Evolutionary conservation across 1,139 yeast genomes (phyloP), one percentile per base, ranked within the genome.

Genomic region (Suhomyces panamericanus): DNA sequence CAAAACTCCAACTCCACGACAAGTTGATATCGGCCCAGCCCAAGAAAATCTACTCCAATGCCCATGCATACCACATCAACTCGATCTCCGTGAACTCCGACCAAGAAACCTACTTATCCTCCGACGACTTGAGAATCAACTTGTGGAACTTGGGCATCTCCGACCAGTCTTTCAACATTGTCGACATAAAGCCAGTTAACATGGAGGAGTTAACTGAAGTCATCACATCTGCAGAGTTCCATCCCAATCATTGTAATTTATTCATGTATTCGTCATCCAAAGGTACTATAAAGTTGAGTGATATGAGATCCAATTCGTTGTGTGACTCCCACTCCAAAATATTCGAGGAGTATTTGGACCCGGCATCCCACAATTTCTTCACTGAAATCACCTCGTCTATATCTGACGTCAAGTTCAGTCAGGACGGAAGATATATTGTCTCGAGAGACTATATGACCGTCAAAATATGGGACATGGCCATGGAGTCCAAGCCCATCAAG

Each of bases 151-250:
- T 91, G 57, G 93, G 90, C 43, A 88, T 90, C 57, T 90, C 96
- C 32, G 97, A 93, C 66, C 97, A 93, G 69, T 83, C 95, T 57
- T 95, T 95, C 70, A 95, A 87, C 66, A 91, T 95, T 57, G 99
- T 95, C 49, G 99, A 95, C 67, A 95, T 95, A 59, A 91, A 95
- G 67, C 99, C 99, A 6, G 88, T 93, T 15, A 90, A 91, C 67
- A 95, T 95, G 99, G 99, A 95, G 70, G 99, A 95, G 68, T 79
- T 95, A 59, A 93, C 99, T 12, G 99, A 95, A 67, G 99, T 95
- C 43, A 93, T 95, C 55, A 95, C 99, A n/a, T 82, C 95, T 58
- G 96, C 98, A 3, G 96, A 91, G 65, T 93, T 95, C 71, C 99
- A 95, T 66, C 99, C 99, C 13, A 72, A 73, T 43, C 85, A 86